Percentiles rank a stretch among this genome's conserved stretches.
Conservation (phyloP, 768 basidiomycete species). For the Pulveroboletus ravenelii region DNA sequence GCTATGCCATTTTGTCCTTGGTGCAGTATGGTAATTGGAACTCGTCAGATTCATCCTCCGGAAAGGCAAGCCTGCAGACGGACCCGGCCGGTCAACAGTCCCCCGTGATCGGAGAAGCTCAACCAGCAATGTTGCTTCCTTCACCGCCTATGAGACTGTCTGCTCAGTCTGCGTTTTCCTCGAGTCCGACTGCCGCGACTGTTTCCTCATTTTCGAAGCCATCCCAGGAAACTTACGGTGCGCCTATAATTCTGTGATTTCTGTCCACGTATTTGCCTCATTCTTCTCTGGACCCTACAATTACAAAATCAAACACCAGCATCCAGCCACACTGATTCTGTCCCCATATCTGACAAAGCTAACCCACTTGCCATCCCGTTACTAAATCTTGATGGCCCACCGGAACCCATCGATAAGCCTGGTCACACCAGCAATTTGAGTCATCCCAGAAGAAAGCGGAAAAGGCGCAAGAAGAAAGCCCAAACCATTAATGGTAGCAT, state of each 20-base stretch:
- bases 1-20: not conserved
- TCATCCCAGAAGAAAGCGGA: constrained; percentile 50
- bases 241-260: constrained; percentile 7
- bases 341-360: constrained; percentile 9
- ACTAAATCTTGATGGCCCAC: constrained; percentile 54
- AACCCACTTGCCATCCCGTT: constrained; percentile 34
- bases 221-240: constrained; percentile 15
- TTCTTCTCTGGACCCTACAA: constrained; percentile 9
- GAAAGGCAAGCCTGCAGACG: constrained; percentile 5
- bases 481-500: constrained; percentile 22
- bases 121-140: not conserved
- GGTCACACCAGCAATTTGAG: constrained; percentile 14
- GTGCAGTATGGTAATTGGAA: constrained; percentile 1
- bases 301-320: constrained; percentile 2
- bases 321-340: constrained; percentile 1
- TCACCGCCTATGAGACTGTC: constrained; percentile 4
- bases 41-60: constrained; percentile 5
- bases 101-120: not conserved
- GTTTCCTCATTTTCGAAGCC: not conserved
- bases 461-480: constrained; percentile 48
- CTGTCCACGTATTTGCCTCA: constrained; percentile 12
- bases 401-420: constrained; percentile 19
- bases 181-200: not conserved
- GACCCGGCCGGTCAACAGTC: not conserved
- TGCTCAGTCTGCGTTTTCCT: constrained; percentile 3